These are phyloP conservation scores for Graphium sp. DNA, from an alignment of 2,329 filamentous ascomycete genomes.

Conservation along the genomic window DNA sequence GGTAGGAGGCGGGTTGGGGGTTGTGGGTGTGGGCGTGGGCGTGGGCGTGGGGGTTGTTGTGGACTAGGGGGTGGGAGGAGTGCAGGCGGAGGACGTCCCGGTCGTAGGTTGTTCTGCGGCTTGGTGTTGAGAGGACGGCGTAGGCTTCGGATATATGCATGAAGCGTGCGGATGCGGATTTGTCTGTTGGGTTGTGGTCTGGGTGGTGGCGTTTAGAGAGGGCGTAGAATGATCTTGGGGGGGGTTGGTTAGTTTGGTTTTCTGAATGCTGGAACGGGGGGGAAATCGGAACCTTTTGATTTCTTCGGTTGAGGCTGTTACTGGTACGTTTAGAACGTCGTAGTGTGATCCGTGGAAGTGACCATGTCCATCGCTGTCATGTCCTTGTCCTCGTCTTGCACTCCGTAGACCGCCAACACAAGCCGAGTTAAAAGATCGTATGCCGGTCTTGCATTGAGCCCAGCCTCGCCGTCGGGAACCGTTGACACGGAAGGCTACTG, in stretches of 20 bases:
- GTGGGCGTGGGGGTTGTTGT: slow-evolving; percentile 13
- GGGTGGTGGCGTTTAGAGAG: slow-evolving; percentile 89
- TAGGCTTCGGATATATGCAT: slow-evolving; percentile 76
- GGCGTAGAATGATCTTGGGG: slow-evolving; percentile 59
- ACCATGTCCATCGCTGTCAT: too few species aligned
- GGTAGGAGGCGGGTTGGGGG: too few species aligned
- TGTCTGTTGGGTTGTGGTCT: slow-evolving; percentile 70
- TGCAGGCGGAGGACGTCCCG: slow-evolving; percentile 37
- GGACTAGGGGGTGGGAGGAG: slow-evolving; percentile 13
- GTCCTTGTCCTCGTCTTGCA: too few species aligned
- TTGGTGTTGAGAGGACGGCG: slow-evolving; percentile 51
- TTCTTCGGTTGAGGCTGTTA: slow-evolving; percentile 52
- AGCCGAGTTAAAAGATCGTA: too few species aligned
- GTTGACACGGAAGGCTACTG: too few species aligned
- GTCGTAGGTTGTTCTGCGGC: slow-evolving; percentile 71
- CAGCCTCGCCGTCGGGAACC: too few species aligned
- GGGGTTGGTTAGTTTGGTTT: background rate
- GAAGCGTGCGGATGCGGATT: slow-evolving; percentile 57
- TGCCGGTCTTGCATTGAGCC: too few species aligned
- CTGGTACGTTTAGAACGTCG: slow-evolving; percentile 57
- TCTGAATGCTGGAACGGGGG: slow-evolving; percentile 4
- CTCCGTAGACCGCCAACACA: too few species aligned
- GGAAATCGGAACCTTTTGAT: slow-evolving; percentile 61
- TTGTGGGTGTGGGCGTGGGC: slow-evolving; percentile 13
- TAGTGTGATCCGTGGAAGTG: too few species aligned